These are phyloP conservation scores for Rhizopogon salebrosus DNA, from an alignment of 768 basidiomycete species.

Conservation along the genomic window DNA sequence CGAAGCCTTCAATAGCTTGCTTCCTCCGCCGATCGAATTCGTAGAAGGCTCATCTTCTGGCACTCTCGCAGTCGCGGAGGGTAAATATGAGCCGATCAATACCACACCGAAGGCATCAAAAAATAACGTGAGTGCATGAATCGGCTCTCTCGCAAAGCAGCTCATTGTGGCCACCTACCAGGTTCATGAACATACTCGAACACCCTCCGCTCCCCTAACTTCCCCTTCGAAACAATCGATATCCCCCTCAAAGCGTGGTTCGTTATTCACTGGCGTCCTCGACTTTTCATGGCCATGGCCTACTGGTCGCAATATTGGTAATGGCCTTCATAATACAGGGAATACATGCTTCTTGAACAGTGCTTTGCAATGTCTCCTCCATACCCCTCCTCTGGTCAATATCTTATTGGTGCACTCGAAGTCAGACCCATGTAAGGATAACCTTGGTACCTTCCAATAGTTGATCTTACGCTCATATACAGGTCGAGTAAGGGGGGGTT, in stretches of 20 bases:
- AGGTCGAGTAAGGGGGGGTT: constrained; percentile 43
- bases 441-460: constrained; percentile 1
- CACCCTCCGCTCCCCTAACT: constrained; percentile 20
- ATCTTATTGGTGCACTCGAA: constrained; percentile 48
- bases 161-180: constrained; percentile 3
- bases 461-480: constrained; percentile 6
- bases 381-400: constrained; percentile 83
- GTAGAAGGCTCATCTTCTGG: constrained; percentile 82
- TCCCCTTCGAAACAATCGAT: constrained; percentile 24
- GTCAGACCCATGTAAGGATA: constrained; percentile 52
- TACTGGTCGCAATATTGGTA: constrained; percentile 37
- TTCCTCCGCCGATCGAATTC: constrained; percentile 79
- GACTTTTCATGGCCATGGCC: constrained; percentile 77
- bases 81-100: constrained; percentile 81
- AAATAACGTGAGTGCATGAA: constrained; percentile 37
- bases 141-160: background rate
- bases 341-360: constrained; percentile 98
- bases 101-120: constrained; percentile 49
- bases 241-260: constrained; percentile 25
- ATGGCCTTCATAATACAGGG: constrained; percentile 77
- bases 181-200: constrained; percentile 18
- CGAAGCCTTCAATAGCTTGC: constrained; percentile 72
- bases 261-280: constrained; percentile 49
- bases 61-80: constrained; percentile 61
- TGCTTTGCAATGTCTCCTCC: constrained; percentile 86